Conservation (phyloP, 768 basidiomycete genomes). For the Amanita muscaria region DNA sequence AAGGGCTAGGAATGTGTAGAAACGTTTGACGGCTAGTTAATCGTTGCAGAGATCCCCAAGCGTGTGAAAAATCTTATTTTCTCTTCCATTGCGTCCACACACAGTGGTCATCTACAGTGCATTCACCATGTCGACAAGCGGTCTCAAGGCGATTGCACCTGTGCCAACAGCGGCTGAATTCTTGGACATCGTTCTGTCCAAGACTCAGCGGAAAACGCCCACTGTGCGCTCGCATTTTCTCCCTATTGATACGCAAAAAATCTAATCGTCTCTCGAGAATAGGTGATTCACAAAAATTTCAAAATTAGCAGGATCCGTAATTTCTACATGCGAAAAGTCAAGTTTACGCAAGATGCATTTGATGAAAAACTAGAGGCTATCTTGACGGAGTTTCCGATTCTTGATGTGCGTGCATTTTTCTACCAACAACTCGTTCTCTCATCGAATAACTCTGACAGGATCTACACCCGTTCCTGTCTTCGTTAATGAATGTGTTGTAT, state of each 20-base stretch:
- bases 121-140: conserved; percentile 65
- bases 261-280: conserved; percentile 3
- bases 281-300: conserved; percentile 99
- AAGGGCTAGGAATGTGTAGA: too few species aligned
- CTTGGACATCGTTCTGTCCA: conserved; percentile 87
- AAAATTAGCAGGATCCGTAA: conserved; percentile 98
- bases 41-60: too few species aligned
- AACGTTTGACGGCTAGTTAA: too few species aligned
- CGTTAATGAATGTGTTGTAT: conserved; percentile 96
- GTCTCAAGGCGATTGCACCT: conserved; percentile 95
- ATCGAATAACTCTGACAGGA: too few species aligned
- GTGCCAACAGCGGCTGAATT: conserved; percentile 95
- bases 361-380: conserved; percentile 94
- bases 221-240: conserved; percentile 49
- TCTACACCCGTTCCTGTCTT: conserved; percentile 92
- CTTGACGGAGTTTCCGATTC: conserved; percentile 92
- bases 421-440: too few species aligned
- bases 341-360: conserved; percentile 95
- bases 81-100: too few species aligned
- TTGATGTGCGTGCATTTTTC: conserved; percentile 83
- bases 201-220: conserved; percentile 95
- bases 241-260: background rate
- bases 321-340: conserved; percentile 99
- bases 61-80: too few species aligned
- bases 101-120: background rate